phyloP scores from a whole-genome alignment of 805 yeast genomes.

The Naumovozyma castellii region DNA sequence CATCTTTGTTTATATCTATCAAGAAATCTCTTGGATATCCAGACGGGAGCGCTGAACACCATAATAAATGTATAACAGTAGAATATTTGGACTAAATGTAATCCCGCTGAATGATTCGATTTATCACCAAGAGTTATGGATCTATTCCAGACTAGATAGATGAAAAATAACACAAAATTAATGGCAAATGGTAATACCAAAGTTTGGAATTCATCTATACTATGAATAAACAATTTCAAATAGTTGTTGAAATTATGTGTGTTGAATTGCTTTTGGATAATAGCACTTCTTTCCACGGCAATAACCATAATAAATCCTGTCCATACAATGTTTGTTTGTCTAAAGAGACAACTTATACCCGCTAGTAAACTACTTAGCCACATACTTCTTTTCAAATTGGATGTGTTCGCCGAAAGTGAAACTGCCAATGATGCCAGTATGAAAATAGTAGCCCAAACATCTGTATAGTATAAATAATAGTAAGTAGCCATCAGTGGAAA shows the following conservation, averaged over 20 bases:
- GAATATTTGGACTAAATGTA: conserved; percentile 73
- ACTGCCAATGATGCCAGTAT: conserved; percentile 47
- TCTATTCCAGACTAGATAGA: conserved; percentile 57
- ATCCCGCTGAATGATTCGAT: conserved; percentile 61
- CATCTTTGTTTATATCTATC: conserved; percentile 31
- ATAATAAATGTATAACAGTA: conserved; percentile 62
- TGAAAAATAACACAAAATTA: conserved; percentile 44
- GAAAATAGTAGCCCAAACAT: conserved; percentile 79
- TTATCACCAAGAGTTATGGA: conserved; percentile 91
- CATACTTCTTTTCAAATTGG: conserved; percentile 25
- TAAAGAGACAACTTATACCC: conserved; percentile 55
- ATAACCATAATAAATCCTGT: conserved; percentile 48
- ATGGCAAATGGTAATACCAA: conserved; percentile 40
- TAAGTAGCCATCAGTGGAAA: conserved; percentile 69
- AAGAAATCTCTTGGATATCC: conserved; percentile 44
- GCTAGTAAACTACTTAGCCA: conserved; percentile 47
- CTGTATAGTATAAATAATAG: conserved; percentile 79
- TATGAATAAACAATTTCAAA: conserved; percentile 31
- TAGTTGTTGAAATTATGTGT: conserved; percentile 32
- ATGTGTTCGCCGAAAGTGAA: conserved; percentile 34
- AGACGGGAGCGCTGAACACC: conserved; percentile 63
- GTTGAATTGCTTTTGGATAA: conserved; percentile 34
- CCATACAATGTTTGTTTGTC: conserved; percentile 94
- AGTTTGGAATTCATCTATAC: conserved; percentile 29
- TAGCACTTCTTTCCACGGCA: conserved; percentile 43